phyloP scores from a whole-genome alignment of 129 eudicot genomes.

The Lactuca sativa region DNA sequence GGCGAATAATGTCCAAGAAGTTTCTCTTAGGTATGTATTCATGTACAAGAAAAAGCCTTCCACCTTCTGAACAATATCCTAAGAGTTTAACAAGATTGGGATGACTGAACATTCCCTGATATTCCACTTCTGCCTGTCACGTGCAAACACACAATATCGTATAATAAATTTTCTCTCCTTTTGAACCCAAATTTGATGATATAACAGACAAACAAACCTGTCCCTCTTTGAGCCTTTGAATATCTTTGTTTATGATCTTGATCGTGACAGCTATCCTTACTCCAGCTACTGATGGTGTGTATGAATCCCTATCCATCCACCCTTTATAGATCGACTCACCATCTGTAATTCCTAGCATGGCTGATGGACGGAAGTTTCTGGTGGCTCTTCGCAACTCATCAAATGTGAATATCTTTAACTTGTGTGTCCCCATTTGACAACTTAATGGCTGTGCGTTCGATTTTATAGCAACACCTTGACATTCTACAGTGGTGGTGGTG shows the following conservation, averaged over 20 bases:
- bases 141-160: background rate
- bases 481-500: no score
- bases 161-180: slow-evolving; percentile 1
- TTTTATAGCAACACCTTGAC: no score
- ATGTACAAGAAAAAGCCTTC: slow-evolving; percentile 26
- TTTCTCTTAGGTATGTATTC: slow-evolving; percentile 11
- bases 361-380: slow-evolving; percentile 24
- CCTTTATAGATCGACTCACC: slow-evolving; percentile 25
- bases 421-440: background rate
- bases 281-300: slow-evolving; percentile 20
- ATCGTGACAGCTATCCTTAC: slow-evolving; percentile 17
- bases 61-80: slow-evolving; percentile 26
- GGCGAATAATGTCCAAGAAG: slow-evolving; percentile 8
- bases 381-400: slow-evolving; percentile 17
- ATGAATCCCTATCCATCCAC: slow-evolving; percentile 21
- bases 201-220: slow-evolving; percentile 20
- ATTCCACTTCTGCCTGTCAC: slow-evolving; percentile 21
- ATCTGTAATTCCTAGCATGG: slow-evolving; percentile 22
- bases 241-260: slow-evolving; percentile 22
- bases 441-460: no score
- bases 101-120: slow-evolving; percentile 23
- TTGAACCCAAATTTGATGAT: background rate
- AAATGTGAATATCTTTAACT: slow-evolving; percentile 23
- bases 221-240: slow-evolving; percentile 21
- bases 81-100: slow-evolving; percentile 26